Base-by-base conservation (phyloP, 345 rosid species). In the Sonneratia caseolaris region DNA sequence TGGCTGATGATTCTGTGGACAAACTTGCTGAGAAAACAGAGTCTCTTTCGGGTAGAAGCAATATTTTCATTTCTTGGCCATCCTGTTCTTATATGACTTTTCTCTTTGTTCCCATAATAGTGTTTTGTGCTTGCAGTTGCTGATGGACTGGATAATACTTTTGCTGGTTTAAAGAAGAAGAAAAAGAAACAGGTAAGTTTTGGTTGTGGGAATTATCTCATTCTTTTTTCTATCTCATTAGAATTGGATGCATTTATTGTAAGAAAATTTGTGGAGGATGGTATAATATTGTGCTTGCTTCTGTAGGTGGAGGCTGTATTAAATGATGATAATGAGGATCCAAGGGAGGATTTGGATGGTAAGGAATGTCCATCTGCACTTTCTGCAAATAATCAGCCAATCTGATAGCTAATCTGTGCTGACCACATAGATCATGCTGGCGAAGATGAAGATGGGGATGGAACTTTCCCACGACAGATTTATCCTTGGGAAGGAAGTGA, bases 401-500 rank as follows among this genome's bases (percentile, higher is more conserved):
- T 36, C 45, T 9, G 45, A 37, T 22, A 14, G 7, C 68, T 3
- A n/a, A 64, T 35, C 76, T 37, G 65, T 64, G n/a, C 37, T 59
- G 65, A 67, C 72, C 66, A 51, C 80, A 45, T 70, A 96, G 98
- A 88, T 48, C 79, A 76, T 80, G 83, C 14, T 0, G 86, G 71
- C 37, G 96, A 86, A 24, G 94, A 88, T 40, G 98, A 88, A 57
- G 84, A 83, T 32, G 89, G 72, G 13, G 92, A 83, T 42, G 89
- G 82, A 36, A 70, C 68, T 70, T 79, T 35, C 59, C 70, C 62
- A 45, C 87, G 73, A 53, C 88, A 87, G 69, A 84, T 80, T 37
- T 86, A 83, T 79, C 93, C 98, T 43, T 96, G 99, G 99, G 98
- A 92, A 70, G 98, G 94, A 72, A 89, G 81, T 77, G 95, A 92